phyloP scores from a whole-genome alignment of 495 filamentous ascomycete species.

The Hypoxylon fuscum region DNA sequence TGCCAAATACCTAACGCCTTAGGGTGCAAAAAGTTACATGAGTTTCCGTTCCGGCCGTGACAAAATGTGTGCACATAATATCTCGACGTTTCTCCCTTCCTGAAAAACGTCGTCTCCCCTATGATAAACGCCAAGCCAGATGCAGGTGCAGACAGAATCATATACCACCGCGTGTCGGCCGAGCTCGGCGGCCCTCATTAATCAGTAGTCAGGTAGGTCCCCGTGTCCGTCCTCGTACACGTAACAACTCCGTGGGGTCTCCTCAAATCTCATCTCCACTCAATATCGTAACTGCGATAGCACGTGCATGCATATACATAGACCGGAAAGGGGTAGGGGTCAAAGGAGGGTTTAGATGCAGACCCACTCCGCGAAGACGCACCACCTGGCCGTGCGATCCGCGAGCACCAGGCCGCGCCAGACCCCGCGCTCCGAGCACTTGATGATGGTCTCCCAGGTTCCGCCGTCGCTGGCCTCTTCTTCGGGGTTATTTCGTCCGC shows the following conservation, averaged over 20 bases:
- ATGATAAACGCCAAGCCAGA: slow-evolving; percentile 22
- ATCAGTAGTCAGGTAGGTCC: too few relatives aligned
- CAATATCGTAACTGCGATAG: too few relatives aligned
- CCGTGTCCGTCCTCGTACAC: too few relatives aligned
- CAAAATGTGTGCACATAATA: background rate
- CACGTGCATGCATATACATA: too few relatives aligned
- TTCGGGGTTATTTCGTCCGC: slow-evolving; percentile 49
- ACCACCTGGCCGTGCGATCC: slow-evolving; percentile 95
- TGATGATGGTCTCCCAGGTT: slow-evolving; percentile 97
- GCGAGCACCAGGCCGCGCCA: slow-evolving; percentile 96
- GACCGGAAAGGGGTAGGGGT: too few relatives aligned
- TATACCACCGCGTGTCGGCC: background rate
- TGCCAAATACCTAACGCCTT: slow-evolving; percentile 20
- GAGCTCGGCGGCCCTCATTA: background rate
- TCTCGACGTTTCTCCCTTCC: slow-evolving; percentile 7
- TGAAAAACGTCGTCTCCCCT: slow-evolving; percentile 9
- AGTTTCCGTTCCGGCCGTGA: slow-evolving; percentile 20
- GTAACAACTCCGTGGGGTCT: too few relatives aligned
- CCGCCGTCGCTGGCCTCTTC: slow-evolving; percentile 77
- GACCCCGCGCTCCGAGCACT: slow-evolving; percentile 87
- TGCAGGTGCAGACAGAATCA: slow-evolving; percentile 20
- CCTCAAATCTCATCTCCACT: too few relatives aligned
- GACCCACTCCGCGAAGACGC: slow-evolving; percentile 98
- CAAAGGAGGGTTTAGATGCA: slow-evolving; percentile 42
- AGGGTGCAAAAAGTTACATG: slow-evolving; percentile 12